phyloP scores from a whole-genome alignment of 1,284 basidiomycete species.

The Ceratobasidium papillatum region DNA sequence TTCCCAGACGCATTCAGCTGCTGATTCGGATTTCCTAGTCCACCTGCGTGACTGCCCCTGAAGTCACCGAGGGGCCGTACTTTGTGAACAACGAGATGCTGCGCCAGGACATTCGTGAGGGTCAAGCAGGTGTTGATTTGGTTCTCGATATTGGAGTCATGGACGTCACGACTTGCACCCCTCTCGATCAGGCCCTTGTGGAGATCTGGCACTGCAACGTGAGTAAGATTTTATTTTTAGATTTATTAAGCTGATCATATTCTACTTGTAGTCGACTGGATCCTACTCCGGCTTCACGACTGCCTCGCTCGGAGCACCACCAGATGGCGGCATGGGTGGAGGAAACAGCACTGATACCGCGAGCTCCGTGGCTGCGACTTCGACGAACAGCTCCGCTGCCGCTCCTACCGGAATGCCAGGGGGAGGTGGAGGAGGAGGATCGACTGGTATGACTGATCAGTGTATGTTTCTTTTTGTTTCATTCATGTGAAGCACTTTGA shows the following conservation, averaged over 20 bases:
- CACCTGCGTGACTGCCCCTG: conserved; percentile 50
- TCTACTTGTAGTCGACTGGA: conserved; percentile 47
- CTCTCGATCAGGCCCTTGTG: conserved; percentile 71
- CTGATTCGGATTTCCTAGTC: conserved; percentile 33
- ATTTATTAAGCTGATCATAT: background rate
- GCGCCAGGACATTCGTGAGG: conserved; percentile 61
- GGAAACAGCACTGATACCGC: conserved; percentile 2
- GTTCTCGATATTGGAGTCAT: conserved; percentile 75
- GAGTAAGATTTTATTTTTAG: conserved; percentile 39
- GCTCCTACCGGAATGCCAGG: conserved; percentile 4
- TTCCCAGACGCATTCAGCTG: background rate
- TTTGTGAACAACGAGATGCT: conserved; percentile 59
- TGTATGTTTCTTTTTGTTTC: conserved; percentile 47
- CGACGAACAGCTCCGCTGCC: background rate
- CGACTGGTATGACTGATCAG: conserved; percentile 38
- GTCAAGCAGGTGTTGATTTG: conserved; percentile 61
- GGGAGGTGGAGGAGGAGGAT: conserved; percentile 23
- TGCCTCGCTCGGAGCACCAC: conserved; percentile 31
- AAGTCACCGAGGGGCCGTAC: conserved; percentile 58
- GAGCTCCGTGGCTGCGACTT: background rate
- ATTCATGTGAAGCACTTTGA: background rate
- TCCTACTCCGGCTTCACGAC: conserved; percentile 58
- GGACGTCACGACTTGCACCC: conserved; percentile 76
- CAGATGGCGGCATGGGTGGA: conserved; percentile 13
- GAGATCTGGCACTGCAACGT: conserved; percentile 68